Conservation (phyloP, 495 filamentous ascomycete genomes). For the Haplographium delicatum region DNA sequence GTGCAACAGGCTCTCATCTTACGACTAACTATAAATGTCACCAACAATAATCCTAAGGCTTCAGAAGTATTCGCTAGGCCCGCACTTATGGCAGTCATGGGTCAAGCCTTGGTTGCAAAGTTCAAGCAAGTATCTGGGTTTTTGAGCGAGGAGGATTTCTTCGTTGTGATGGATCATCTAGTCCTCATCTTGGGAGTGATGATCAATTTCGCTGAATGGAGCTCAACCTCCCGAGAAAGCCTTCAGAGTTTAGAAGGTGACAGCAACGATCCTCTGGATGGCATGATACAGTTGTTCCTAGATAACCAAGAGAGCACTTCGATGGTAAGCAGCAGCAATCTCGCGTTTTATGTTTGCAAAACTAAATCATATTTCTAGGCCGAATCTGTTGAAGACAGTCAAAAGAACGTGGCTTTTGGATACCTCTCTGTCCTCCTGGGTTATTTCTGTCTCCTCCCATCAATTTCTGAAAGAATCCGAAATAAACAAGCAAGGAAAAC, state of each 20-base stretch:
- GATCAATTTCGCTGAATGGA: conserved; percentile 85
- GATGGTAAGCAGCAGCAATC: conserved; percentile 37
- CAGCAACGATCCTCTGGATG: conserved; percentile 34
- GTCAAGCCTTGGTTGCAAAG: conserved; percentile 28
- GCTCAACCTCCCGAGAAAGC: conserved; percentile 41
- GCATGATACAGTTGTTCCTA: conserved; percentile 44
- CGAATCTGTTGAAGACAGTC: conserved; percentile 76
- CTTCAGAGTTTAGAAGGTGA: conserved; percentile 29
- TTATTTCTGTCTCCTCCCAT: conserved; percentile 61
- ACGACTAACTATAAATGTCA: conserved; percentile 78
- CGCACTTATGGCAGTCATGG: conserved; percentile 27
- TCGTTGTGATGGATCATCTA: conserved; percentile 57
- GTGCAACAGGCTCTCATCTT: conserved; percentile 34
- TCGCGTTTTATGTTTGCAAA: conserved; percentile 26
- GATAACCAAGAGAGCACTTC: conserved; percentile 44
- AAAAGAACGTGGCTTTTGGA: conserved; percentile 82
- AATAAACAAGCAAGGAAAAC: conserved; percentile 50
- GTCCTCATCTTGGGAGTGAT: conserved; percentile 77
- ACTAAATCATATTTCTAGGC: conserved; percentile 47
- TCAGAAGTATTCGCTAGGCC: conserved; percentile 60
- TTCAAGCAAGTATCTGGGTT: conserved; percentile 36
- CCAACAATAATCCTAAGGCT: conserved; percentile 69
- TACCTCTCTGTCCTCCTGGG: conserved; percentile 84
- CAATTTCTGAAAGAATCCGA: conserved; percentile 46
- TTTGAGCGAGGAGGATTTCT: conserved; percentile 38